Base-by-base conservation (phyloP, 176 grass and related monocot genomes). In the Miscanthus lutarioriparius region DNA sequence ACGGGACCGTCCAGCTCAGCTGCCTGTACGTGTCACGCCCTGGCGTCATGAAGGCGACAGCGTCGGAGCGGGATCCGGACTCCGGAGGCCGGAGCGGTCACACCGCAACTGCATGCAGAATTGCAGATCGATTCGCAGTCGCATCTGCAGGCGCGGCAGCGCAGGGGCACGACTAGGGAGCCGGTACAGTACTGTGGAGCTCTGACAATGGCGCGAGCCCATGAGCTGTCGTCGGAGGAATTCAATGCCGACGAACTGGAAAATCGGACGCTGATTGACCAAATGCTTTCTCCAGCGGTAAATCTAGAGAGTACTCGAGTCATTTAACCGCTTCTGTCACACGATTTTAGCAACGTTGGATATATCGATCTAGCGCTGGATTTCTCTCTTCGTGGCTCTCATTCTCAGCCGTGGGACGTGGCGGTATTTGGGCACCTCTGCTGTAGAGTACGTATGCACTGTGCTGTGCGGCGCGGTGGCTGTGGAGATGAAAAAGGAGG, bases 31-130 rank as follows among this genome's bases (percentile, higher is more conserved):
- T 82, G 66, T 33, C 28, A 67, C 33, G 63, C 79, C 15, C 2
- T 54, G 22, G 44, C 39, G 77, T 54, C 37, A 61, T 75, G 77
- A 64, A 37, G 20, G 65, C 71, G 71, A 74, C 71, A 5, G 76
- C 77, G 82, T 89, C 82, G 71, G 87, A 85, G 71, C 38, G 77
- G 53, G 87, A 85, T 81, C 82, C 68, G 7, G 4, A 70, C 30
- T 32, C 30, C 30, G 30, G 30, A n/a, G n/a, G n/a, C 82, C 68
- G 7, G 28, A 30, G 14, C 32, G 64, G 30, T 49, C 11, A 25
- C 39, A 64, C 41, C 22, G 56, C 22, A 7, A 11, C 7, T 10
- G 17, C 56, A 23, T 61, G 33, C 74, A 30, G 70, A 30, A 17
- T 1, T 61, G 33, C 74, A 30, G 70, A 30, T 27, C 2, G 70